Evolutionary conservation across 352 stramenopile genomes (phyloP).

Genomic region (Pythium volutum): DNA sequence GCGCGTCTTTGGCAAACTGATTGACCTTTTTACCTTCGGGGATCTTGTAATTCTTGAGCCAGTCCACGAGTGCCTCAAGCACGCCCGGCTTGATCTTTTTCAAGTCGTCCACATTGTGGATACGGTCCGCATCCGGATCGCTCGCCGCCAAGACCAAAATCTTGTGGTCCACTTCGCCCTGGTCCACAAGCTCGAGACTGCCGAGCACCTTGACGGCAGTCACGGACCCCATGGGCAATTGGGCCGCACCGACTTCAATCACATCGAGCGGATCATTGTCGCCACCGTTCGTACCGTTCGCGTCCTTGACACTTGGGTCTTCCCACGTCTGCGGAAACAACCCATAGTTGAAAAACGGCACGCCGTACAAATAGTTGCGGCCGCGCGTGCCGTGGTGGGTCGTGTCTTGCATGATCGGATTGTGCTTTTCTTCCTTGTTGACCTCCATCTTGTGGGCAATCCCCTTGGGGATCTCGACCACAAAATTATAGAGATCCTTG

Average conservation of each 20-base stretch:
- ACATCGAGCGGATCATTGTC: slow-evolving; percentile 99
- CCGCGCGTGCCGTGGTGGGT: slow-evolving; percentile 95
- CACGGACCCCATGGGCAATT: slow-evolving; percentile 94
- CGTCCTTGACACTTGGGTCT: slow-evolving; percentile 89
- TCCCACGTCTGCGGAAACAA: slow-evolving; percentile 99
- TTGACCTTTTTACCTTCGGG: slow-evolving; percentile 96
- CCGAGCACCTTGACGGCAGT: slow-evolving; percentile 97
- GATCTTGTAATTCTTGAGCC: slow-evolving; percentile 99
- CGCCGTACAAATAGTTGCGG: slow-evolving; percentile 95
- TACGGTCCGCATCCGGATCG: slow-evolving; percentile 84
- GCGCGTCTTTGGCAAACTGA: slow-evolving; percentile 79
- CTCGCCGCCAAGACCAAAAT: slow-evolving; percentile 93
- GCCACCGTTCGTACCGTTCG: slow-evolving; percentile 84
- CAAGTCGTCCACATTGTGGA: slow-evolving; percentile 90
- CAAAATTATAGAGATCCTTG: slow-evolving; percentile 88
- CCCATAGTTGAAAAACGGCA: slow-evolving; percentile 99
- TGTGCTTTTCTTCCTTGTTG: slow-evolving; percentile 92
- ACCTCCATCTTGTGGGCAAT: slow-evolving; percentile 99
- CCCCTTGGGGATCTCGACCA: slow-evolving; percentile 99
- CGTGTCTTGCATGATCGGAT: slow-evolving; percentile 98
- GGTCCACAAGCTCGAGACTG: slow-evolving; percentile 96
- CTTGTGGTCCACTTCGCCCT: slow-evolving; percentile 99
- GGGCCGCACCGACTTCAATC: slow-evolving; percentile 94
- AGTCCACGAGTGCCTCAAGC: slow-evolving; percentile 90
- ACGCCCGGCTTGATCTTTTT: slow-evolving; percentile 90